A percentile compares a stretch with the other conserved stretches of the same genome.
phyloP scores from a whole-genome alignment of 495 filamentous ascomycete species.

The Tuber aestivum region DNA sequence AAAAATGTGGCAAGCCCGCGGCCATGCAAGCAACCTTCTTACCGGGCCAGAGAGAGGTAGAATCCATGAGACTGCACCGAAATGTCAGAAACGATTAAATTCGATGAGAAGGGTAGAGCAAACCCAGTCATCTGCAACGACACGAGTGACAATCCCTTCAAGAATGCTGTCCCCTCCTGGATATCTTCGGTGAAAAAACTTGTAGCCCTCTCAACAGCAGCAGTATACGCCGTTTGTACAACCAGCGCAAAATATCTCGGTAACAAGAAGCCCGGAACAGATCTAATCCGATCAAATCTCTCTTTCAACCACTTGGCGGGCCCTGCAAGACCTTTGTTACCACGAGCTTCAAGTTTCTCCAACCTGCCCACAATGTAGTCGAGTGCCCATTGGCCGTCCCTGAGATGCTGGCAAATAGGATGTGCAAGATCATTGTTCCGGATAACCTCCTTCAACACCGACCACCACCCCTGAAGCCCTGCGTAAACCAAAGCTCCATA shows the following conservation, averaged over 20 bases:
- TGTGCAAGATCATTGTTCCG: conserved; percentile 86
- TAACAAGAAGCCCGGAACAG: conserved; percentile 78
- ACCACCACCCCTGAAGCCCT: conserved; percentile 98
- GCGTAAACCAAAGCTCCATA: conserved; percentile 85
- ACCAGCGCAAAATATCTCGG: conserved; percentile 91
- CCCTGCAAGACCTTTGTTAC: conserved; percentile 54
- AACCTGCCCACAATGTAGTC: conserved; percentile 79
- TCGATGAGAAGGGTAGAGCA: background rate
- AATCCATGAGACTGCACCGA: conserved; percentile 59
- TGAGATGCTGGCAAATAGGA: conserved; percentile 83
- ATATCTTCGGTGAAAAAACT: conserved; percentile 73
- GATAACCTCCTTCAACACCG: conserved; percentile 76
- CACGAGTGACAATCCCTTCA: conserved; percentile 80
- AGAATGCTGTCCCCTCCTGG: conserved; percentile 71
- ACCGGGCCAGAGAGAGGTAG: conserved; percentile 79
- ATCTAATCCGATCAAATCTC: conserved; percentile 75
- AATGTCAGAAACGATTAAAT: conserved; percentile 6
- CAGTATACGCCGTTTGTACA: conserved; percentile 75
- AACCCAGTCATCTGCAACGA: conserved; percentile 78
- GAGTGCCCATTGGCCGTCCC: conserved; percentile 88
- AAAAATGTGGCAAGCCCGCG: conserved; percentile 91
- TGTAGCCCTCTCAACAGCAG: conserved; percentile 70
- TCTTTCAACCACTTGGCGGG: conserved; percentile 73
- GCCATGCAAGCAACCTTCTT: conserved; percentile 81
- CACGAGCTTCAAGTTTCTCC: conserved; percentile 60